phyloP scores from a whole-genome alignment of 805 yeast species.

The Ogataea pignaliae region DNA sequence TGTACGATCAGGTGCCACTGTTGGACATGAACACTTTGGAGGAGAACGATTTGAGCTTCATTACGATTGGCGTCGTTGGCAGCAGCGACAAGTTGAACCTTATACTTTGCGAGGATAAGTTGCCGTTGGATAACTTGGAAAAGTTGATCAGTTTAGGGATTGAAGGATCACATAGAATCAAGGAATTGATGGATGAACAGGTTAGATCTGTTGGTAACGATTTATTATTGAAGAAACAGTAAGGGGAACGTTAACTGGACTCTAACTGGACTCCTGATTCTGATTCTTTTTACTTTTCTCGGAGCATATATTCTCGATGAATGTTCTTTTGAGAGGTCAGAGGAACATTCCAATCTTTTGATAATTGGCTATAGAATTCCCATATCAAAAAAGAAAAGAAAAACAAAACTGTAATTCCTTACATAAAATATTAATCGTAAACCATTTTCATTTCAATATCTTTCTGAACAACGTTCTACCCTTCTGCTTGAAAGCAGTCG shows the following conservation, averaged over 20 bases:
- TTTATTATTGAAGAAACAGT: constrained; percentile 23
- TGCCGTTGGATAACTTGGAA: constrained; percentile 79
- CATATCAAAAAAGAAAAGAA: background rate
- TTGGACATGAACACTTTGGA: constrained; percentile 81
- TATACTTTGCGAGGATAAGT: constrained; percentile 73
- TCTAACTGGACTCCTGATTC: too few species aligned
- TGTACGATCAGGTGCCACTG: constrained; percentile 69
- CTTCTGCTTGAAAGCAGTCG: constrained; percentile 22
- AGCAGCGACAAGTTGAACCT: constrained; percentile 73
- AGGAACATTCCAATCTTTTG: too few species aligned
- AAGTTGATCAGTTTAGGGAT: constrained; percentile 74
- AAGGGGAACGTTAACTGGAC: background rate
- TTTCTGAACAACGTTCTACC: constrained; percentile 23
- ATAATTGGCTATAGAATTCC: too few species aligned
- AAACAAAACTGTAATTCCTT: too few species aligned
- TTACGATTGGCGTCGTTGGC: constrained; percentile 84
- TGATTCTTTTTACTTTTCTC: too few species aligned
- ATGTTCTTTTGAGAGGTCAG: too few species aligned
- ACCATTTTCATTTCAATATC: constrained; percentile 15
- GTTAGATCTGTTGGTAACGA: constrained; percentile 72
- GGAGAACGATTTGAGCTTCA: constrained; percentile 74
- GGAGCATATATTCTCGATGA: too few species aligned
- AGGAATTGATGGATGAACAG: constrained; percentile 81
- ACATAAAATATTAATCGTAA: too few species aligned
- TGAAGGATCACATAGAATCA: constrained; percentile 78